These are phyloP conservation scores for Flueggea neowawraea DNA, from an alignment of 441 rosid genomes.

Conservation along the genomic window DNA sequence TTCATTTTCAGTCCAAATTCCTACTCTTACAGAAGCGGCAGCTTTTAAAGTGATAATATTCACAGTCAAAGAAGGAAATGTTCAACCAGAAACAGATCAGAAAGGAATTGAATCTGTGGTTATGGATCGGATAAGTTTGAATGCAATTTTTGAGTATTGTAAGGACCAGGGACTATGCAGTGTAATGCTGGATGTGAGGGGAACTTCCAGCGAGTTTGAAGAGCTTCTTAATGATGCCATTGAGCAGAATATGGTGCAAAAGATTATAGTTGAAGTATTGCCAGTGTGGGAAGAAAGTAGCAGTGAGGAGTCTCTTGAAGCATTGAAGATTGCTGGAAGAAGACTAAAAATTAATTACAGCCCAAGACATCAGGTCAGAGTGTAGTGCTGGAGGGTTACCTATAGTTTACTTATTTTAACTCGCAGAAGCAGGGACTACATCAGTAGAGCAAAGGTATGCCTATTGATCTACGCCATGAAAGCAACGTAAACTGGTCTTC, in stretches of 20 bases:
- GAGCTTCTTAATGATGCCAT: constrained; percentile 48
- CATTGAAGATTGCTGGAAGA: constrained; percentile 32
- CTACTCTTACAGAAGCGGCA: constrained; percentile 25
- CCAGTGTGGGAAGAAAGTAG: constrained; percentile 50
- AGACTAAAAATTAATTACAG: constrained; percentile 41
- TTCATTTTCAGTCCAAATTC: constrained; percentile 26
- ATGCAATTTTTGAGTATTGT: constrained; percentile 57
- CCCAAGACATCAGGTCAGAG: constrained; percentile 37
- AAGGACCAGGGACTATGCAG: constrained; percentile 53
- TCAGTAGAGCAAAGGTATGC: too few relatives aligned
- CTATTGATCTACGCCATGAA: too few relatives aligned
- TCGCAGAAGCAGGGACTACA: constrained; percentile 21
- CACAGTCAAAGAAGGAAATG: constrained; percentile 28
- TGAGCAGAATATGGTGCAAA: constrained; percentile 56
- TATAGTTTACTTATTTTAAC: constrained; percentile 26
- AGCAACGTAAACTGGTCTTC: too few relatives aligned
- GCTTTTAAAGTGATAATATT: constrained; percentile 41
- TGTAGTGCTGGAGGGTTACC: constrained; percentile 61
- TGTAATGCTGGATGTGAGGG: constrained; percentile 68
- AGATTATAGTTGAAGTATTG: constrained; percentile 60
- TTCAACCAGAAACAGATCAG: constrained; percentile 27
- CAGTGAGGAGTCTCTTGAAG: constrained; percentile 12
- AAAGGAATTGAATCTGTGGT: constrained; percentile 48
- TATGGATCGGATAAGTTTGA: constrained; percentile 44
- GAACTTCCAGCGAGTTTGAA: constrained; percentile 40